These are phyloP conservation scores for Beauveria sp. DNA, from an alignment of 2,329 filamentous ascomycete species.

Conservation along the genomic window DNA sequence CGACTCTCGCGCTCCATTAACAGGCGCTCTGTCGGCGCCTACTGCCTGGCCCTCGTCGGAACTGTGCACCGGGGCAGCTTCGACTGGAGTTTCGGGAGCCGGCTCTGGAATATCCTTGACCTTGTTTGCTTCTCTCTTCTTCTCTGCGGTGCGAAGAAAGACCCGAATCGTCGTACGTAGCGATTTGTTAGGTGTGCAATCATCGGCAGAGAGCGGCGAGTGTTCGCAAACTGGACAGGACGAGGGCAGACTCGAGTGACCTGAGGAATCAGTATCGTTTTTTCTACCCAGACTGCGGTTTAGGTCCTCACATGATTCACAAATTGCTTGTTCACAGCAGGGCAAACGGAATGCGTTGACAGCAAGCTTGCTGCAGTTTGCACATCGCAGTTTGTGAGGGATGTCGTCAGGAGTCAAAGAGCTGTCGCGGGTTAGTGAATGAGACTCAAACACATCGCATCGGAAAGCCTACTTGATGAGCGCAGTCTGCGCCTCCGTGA, in stretches of 20 bases:
- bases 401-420: slow-evolving; percentile 75
- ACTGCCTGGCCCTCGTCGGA: background rate
- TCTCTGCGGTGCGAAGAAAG: slow-evolving; percentile 84
- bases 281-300: background rate
- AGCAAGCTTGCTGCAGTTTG: slow-evolving; percentile 84
- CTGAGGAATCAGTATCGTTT: slow-evolving; percentile 34
- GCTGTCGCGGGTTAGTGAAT: slow-evolving; percentile 36
- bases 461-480: slow-evolving; percentile 43
- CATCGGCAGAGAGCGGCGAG: slow-evolving; percentile 73
- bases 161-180: slow-evolving; percentile 88
- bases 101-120: slow-evolving; percentile 39
- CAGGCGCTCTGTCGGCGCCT: background rate
- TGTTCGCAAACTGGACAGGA: slow-evolving; percentile 93
- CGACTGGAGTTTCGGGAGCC: slow-evolving; percentile 33
- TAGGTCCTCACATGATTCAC: slow-evolving; percentile 65
- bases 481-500: slow-evolving; percentile 47
- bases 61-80: slow-evolving; percentile 20
- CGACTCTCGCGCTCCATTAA: background rate
- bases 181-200: slow-evolving; percentile 83
- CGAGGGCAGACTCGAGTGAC: slow-evolving; percentile 66
- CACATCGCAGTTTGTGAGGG: slow-evolving; percentile 93
- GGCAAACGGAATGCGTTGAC: slow-evolving; percentile 85
- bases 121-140: slow-evolving; percentile 67
- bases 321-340: slow-evolving; percentile 93
- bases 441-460: background rate